Percentiles rank a stretch among this genome's conserved stretches.
Conservation (phyloP, 306 rosid species). For the Corylus heterophylla region DNA sequence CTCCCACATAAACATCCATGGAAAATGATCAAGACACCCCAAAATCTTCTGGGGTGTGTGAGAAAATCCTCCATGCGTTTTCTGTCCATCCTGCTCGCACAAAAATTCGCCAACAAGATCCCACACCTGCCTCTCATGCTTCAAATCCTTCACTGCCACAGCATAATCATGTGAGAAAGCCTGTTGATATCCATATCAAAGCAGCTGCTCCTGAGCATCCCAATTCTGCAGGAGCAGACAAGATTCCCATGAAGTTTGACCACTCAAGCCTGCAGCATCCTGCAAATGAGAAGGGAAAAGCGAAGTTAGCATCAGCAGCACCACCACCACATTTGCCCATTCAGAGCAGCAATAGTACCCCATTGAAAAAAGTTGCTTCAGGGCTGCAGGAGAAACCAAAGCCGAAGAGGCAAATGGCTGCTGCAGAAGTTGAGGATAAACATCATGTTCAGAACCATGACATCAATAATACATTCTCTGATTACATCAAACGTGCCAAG, state of each 20-base stretch:
- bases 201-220: slow-evolving; percentile 16
- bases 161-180: not conserved
- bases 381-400: slow-evolving; percentile 3
- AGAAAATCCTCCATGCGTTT: slow-evolving; percentile 49
- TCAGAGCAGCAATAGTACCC: not conserved
- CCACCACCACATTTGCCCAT: not conserved
- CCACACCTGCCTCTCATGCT: not conserved
- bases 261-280: slow-evolving; percentile 12
- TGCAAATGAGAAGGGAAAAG: not conserved
- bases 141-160: slow-evolving; percentile 20
- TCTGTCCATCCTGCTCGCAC: slow-evolving; percentile 24
- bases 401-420: not conserved
- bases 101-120: slow-evolving; percentile 29
- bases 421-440: not conserved
- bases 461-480: slow-evolving; percentile 37
- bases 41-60: slow-evolving; percentile 40
- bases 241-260: slow-evolving; percentile 34
- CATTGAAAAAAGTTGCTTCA: slow-evolving; percentile 13
- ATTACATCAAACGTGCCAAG: slow-evolving; percentile 38
- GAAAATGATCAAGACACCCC: slow-evolving; percentile 23
- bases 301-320: not conserved
- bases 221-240: slow-evolving; percentile 3
- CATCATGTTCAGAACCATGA: slow-evolving; percentile 3
- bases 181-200: slow-evolving; percentile 16
- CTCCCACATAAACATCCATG: slow-evolving; percentile 22